Conservation (phyloP, 116 monocot genomes). For the Papilionanthe hybrid region DNA sequence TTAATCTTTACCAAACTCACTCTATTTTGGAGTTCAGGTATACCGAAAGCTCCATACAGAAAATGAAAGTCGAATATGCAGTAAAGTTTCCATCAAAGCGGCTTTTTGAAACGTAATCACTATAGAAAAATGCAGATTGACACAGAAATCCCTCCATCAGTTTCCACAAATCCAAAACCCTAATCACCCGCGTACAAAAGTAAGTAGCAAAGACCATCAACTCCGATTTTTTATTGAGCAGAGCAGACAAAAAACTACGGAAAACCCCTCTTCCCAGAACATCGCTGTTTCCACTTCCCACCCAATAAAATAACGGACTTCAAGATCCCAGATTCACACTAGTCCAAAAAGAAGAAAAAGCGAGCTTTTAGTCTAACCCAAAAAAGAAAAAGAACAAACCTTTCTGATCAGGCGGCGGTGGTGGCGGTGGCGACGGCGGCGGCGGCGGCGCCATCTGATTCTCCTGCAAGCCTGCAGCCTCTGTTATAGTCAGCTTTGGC, state of each 20-base stretch:
- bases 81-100: conserved; percentile 7
- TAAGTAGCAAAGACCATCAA: background rate
- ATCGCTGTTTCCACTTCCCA: background rate
- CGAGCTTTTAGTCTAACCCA: conserved; percentile 12
- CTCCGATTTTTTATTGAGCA: conserved; percentile 8
- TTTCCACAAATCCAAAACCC: background rate
- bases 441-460: background rate
- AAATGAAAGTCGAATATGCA: background rate
- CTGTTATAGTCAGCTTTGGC: background rate
- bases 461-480: background rate
- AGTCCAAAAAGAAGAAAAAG: conserved; percentile 10
- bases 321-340: background rate
- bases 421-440: conserved; percentile 8
- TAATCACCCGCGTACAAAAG: background rate
- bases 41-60: conserved; percentile 4
- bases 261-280: background rate
- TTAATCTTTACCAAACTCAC: background rate
- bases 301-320: background rate
- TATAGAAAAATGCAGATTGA: background rate
- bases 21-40: background rate
- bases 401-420: conserved; percentile 8
- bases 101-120: background rate
- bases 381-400: conserved; percentile 4
- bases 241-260: conserved; percentile 20
- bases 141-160: background rate